Base-by-base conservation (phyloP, 192 early-diverging fungal genomes). In the Backusella tarrabulga region DNA sequence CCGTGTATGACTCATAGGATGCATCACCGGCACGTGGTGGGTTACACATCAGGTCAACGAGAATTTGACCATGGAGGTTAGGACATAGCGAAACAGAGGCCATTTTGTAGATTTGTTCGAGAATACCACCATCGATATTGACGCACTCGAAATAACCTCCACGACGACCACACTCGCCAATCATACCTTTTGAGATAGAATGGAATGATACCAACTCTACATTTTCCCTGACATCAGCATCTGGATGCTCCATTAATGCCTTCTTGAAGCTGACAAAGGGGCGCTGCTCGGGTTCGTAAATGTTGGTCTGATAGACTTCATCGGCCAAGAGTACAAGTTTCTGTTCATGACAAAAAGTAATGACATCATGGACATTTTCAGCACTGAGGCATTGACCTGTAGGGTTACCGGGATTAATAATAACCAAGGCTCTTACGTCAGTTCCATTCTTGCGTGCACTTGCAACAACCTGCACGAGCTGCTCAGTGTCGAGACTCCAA, bases 401-500 rank as follows among this genome's bases (percentile, higher is more conserved):
- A n/a, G 98, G 98, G 90, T 99, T 99, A 38, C 98, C 98, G 11
- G 98, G 98, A 82, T 99, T 99, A 78, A 99, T 98, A 50, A 99
- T 95, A 70, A 93, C 95, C 70, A 99, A 83, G 1, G 97, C 98
- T 56, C 97, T 93, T 36, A 97, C 95, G 36, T 99, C 97, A 19
- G 91, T 79, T 69, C 95, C 96, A 29, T 86, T 77, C 21, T 75
- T 82, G 44, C 89, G 86, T 5, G 94, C 92, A 71, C 90, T 86
- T 21, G 77, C 34, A 21, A 95, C 83, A 17, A 93, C 85, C 8
- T 85, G 74, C 68, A 84, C 77, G 21, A 99, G 87, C 66, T 95
- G 93, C 21, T 79, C 74, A 40, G 90, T 85, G 71, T 88, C 86
- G 35, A 98, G 86, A 71, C 92, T 88, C 96, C 97, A 97, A 35